Percentiles rank a stretch among this genome's conserved stretches.
Evolutionary conservation across 2,329 filamentous ascomycete genomes (phyloP).

Genomic region (Fusarium albosuccineum): DNA sequence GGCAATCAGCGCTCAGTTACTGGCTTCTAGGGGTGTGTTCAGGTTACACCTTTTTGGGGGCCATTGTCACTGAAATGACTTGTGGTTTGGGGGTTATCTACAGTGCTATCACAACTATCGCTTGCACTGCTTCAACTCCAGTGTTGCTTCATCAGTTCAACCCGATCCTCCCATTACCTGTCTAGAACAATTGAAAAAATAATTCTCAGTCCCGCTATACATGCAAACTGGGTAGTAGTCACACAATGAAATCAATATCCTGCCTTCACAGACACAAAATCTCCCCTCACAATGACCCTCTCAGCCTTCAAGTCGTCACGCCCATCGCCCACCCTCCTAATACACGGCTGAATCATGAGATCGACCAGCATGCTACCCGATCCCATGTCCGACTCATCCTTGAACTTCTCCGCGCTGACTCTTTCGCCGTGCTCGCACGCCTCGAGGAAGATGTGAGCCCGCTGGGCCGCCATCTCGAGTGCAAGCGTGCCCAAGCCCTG

Average conservation of each 20-base stretch:
- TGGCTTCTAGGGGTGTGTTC: too few relatives aligned
- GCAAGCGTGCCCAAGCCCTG: conserved; percentile 21
- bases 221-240: neutral
- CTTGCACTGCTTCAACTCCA: too few relatives aligned
- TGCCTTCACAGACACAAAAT: conserved; percentile 18
- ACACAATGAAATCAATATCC: neutral
- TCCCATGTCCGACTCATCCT: conserved; percentile 14
- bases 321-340: conserved; percentile 28
- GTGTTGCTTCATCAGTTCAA: too few relatives aligned
- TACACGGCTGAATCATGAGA: conserved; percentile 30
- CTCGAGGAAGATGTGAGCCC: conserved; percentile 27
- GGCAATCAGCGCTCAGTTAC: neutral
- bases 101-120: too few relatives aligned
- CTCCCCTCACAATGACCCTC: conserved; percentile 23
- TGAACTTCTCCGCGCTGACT: conserved; percentile 13
- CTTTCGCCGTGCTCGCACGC: conserved; percentile 21
- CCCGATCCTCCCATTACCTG: too few relatives aligned
- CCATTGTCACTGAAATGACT: too few relatives aligned
- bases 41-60: neutral
- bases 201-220: neutral
- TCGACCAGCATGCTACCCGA: conserved; percentile 11
- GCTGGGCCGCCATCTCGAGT: conserved; percentile 29
- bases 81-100: too few relatives aligned
- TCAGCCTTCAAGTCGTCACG: conserved; percentile 19
- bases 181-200: neutral